These are phyloP conservation scores for Stagonosporopsis rhizophila DNA, from an alignment of 2,329 filamentous ascomycete genomes.

Conservation along the genomic window DNA sequence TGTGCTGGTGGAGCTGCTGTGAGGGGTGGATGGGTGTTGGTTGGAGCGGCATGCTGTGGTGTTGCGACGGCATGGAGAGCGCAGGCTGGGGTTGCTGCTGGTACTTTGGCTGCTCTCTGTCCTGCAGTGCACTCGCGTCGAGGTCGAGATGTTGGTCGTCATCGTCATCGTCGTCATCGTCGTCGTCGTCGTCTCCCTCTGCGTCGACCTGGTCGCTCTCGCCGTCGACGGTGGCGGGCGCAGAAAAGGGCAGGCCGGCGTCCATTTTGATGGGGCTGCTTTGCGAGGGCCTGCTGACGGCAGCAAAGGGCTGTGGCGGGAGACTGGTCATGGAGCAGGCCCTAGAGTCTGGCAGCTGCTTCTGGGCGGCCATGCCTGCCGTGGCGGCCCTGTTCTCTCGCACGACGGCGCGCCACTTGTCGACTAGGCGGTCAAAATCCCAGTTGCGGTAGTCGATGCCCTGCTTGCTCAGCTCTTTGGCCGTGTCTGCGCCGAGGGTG, in stretches of 20 bases:
- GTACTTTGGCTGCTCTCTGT: slow-evolving; percentile 22
- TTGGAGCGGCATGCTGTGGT: slow-evolving; percentile 36
- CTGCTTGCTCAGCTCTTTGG: slow-evolving; percentile 49
- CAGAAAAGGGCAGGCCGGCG: slow-evolving; percentile 35
- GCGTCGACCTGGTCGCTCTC: slow-evolving; percentile 49
- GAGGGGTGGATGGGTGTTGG: slow-evolving; percentile 41
- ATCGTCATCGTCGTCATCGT: slow-evolving; percentile 35
- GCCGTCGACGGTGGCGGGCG: slow-evolving; percentile 44
- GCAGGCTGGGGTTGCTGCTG: slow-evolving; percentile 24
- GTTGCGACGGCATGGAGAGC: slow-evolving; percentile 21
- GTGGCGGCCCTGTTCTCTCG: slow-evolving; percentile 39
- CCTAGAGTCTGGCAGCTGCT: slow-evolving; percentile 40
- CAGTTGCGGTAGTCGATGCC: slow-evolving; percentile 49
- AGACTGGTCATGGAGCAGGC: slow-evolving; percentile 43
- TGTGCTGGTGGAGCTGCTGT: slow-evolving; percentile 34
- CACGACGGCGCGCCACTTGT: slow-evolving; percentile 49
- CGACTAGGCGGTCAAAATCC: slow-evolving; percentile 51
- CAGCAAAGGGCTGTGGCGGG: slow-evolving; percentile 31
- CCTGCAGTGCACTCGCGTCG: not conserved
- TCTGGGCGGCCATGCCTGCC: slow-evolving; percentile 46
- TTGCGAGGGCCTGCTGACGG: slow-evolving; percentile 27
- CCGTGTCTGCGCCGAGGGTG: slow-evolving; percentile 45
- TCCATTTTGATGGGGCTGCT: slow-evolving; percentile 32
- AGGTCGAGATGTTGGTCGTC: slow-evolving; percentile 26
- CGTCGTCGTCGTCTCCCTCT: slow-evolving; percentile 40